phyloP scores from a whole-genome alignment of 495 filamentous ascomycete genomes.

The Aspergillus leporis region DNA sequence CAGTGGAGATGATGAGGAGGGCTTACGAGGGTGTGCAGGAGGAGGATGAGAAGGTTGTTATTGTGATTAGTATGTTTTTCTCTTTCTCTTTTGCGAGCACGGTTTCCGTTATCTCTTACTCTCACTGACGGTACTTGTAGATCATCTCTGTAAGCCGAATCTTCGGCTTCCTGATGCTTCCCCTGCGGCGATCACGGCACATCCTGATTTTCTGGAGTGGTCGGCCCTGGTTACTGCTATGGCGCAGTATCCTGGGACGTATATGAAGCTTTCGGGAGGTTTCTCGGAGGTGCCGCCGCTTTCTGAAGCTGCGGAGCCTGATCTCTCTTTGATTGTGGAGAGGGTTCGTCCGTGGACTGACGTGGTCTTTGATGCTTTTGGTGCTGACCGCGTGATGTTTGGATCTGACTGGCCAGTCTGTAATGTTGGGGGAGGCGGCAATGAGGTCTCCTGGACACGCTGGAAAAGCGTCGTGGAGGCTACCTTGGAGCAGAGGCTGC shows the following conservation, averaged over 20 bases:
- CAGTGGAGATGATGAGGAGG: slow-evolving; percentile 68
- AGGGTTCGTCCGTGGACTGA: slow-evolving; percentile 63
- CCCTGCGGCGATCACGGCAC: slow-evolving; percentile 40
- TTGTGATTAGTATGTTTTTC: slow-evolving; percentile 62
- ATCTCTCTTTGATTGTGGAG: slow-evolving; percentile 43
- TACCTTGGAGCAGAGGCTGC: slow-evolving; percentile 56
- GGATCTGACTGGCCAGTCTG: slow-evolving; percentile 91
- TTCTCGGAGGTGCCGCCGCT: slow-evolving; percentile 70
- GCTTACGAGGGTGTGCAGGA: slow-evolving; percentile 59
- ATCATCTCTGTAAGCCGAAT: slow-evolving; percentile 88
- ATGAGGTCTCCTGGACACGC: slow-evolving; percentile 48
- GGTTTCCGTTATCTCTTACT: slow-evolving; percentile 2
- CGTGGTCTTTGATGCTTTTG: slow-evolving; percentile 66
- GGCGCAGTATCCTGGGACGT: slow-evolving; percentile 58
- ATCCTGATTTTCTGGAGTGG: slow-evolving; percentile 60
- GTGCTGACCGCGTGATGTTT: slow-evolving; percentile 75
- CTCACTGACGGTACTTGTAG: slow-evolving; percentile 34
- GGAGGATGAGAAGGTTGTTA: slow-evolving; percentile 58
- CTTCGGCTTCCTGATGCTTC: slow-evolving; percentile 44
- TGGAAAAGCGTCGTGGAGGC: slow-evolving; percentile 51
- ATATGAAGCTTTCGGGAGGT: slow-evolving; percentile 85
- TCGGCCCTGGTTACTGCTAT: slow-evolving; percentile 43
- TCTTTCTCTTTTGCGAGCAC: neutral
- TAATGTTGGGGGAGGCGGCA: slow-evolving; percentile 61
- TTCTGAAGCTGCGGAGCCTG: slow-evolving; percentile 30